A percentile compares a stretch with the other conserved stretches of the same genome.
phyloP scores from a whole-genome alignment of 495 filamentous ascomycete species.

The Penicillium parvum region DNA sequence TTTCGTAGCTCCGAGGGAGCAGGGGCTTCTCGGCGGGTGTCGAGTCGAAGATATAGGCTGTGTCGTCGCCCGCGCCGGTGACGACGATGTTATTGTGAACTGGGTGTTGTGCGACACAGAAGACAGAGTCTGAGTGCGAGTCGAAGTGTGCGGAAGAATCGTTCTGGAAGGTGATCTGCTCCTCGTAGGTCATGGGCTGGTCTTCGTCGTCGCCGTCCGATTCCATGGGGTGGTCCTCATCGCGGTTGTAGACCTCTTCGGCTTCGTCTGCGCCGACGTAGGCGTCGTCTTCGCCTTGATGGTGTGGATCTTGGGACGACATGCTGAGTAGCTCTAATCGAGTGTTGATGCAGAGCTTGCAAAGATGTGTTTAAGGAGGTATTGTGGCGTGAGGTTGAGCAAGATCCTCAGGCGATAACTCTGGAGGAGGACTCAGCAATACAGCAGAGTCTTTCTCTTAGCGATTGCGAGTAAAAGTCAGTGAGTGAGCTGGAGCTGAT shows the following conservation, averaged over 20 bases:
- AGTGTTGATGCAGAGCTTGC: too few species aligned
- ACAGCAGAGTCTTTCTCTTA: neutral
- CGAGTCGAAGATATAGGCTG: constrained; percentile 77
- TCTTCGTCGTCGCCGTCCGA: constrained; percentile 52
- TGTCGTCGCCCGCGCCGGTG: constrained; percentile 81
- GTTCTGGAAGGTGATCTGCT: constrained; percentile 74
- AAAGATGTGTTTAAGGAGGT: too few species aligned
- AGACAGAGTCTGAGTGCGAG: constrained; percentile 78
- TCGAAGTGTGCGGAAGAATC: constrained; percentile 93
- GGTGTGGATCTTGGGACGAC: constrained; percentile 45
- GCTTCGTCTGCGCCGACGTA: constrained; percentile 69
- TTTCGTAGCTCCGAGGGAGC: constrained; percentile 70
- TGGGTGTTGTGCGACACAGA: constrained; percentile 90
- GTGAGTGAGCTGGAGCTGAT: constrained; percentile 13
- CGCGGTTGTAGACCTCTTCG: constrained; percentile 61
- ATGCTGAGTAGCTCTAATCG: constrained; percentile 25
- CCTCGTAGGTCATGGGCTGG: constrained; percentile 57
- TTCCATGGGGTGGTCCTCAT: constrained; percentile 72
- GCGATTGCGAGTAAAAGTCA: constrained; percentile 6
- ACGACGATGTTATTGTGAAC: constrained; percentile 70
- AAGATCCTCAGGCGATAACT: too few species aligned
- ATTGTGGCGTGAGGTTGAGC: too few species aligned
- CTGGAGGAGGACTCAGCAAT: constrained; percentile 2
- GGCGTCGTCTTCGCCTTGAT: constrained; percentile 49
- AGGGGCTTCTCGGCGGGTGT: constrained; percentile 59